A percentile compares a stretch with the other conserved stretches of the same genome.
These are phyloP conservation scores for Eragrostis curvula DNA, from an alignment of 176 grass and related monocot species.

Conservation along the genomic window DNA sequence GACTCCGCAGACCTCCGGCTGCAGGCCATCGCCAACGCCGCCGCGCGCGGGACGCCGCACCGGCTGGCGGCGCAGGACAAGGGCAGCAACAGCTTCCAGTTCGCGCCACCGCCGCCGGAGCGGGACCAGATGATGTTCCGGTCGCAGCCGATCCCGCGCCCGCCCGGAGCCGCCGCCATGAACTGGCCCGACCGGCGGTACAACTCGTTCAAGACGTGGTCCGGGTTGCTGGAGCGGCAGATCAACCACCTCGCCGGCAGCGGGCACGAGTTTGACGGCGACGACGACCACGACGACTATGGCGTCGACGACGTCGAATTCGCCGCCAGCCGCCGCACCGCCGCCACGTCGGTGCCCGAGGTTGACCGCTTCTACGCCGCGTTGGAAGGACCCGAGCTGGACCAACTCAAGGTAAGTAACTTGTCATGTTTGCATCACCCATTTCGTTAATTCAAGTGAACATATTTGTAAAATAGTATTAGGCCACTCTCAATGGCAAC, in stretches of 20 bases:
- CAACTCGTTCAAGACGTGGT: constrained; percentile 90
- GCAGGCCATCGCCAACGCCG: constrained; percentile 6
- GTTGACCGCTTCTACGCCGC: constrained; percentile 83
- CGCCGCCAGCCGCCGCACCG: constrained; percentile 1
- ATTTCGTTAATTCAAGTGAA: too few relatives aligned
- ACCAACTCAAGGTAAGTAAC: constrained; percentile 67
- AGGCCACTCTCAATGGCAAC: too few relatives aligned
- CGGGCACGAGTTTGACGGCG: constrained; percentile 32
- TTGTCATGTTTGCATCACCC: too few relatives aligned
- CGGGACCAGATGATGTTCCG: constrained; percentile 50
- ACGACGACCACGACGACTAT: background rate
- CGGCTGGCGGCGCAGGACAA: background rate
- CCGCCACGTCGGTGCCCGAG: constrained; percentile 39
- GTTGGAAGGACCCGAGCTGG: constrained; percentile 82
- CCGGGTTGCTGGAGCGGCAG: constrained; percentile 79
- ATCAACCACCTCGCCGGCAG: constrained; percentile 60
- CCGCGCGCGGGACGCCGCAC: background rate
- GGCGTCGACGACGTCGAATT: background rate
- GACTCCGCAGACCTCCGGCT: constrained; percentile 19
- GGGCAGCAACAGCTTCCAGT: constrained; percentile 16
- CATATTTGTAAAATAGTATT: too few relatives aligned
- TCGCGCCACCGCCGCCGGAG: constrained; percentile 29
- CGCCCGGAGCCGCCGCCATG: background rate
- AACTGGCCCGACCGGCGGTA: constrained; percentile 43
- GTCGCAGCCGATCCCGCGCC: constrained; percentile 64